Percentiles rank a stretch among this genome's conserved stretches.
Conservation (phyloP, 202 grass and related monocot species). For the Carex sylvatica region DNA sequence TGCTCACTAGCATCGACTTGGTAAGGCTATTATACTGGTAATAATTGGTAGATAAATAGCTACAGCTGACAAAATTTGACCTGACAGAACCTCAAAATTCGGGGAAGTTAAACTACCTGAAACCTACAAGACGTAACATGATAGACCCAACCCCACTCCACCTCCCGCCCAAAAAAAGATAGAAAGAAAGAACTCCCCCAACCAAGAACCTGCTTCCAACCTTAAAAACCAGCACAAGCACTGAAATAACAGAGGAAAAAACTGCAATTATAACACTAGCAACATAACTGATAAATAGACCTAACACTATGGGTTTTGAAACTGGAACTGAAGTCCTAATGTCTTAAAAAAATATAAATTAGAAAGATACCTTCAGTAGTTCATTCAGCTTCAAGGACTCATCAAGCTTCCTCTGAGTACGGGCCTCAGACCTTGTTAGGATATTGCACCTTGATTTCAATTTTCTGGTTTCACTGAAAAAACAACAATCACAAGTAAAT, state of each 20-base stretch:
- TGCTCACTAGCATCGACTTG: not conserved
- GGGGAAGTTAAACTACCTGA: not conserved
- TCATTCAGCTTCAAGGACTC: not conserved
- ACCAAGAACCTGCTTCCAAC: not conserved
- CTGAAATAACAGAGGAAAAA: not conserved
- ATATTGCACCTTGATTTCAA: conserved; percentile 26
- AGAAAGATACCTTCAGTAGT: conserved; percentile 8
- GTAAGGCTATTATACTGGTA: not conserved
- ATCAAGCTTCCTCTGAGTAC: conserved; percentile 28
- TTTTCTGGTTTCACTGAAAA: conserved; percentile 30
- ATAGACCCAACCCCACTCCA: not conserved
- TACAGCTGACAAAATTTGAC: not conserved
- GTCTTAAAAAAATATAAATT: not conserved
- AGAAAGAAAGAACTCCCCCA: not conserved
- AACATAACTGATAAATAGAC: not conserved
- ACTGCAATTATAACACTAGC: not conserved
- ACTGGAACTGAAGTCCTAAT: not conserved
- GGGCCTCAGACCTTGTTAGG: conserved; percentile 26
- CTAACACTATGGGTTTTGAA: not conserved
- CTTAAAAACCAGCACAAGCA: not conserved
- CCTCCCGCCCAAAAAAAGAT: not conserved
- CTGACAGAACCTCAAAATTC: not conserved
- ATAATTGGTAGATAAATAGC: not conserved
- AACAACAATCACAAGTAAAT: not conserved
- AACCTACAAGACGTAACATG: not conserved